Conservation (phyloP, 2,329 filamentous ascomycete species). For the Calonectria naviculata region DNA sequence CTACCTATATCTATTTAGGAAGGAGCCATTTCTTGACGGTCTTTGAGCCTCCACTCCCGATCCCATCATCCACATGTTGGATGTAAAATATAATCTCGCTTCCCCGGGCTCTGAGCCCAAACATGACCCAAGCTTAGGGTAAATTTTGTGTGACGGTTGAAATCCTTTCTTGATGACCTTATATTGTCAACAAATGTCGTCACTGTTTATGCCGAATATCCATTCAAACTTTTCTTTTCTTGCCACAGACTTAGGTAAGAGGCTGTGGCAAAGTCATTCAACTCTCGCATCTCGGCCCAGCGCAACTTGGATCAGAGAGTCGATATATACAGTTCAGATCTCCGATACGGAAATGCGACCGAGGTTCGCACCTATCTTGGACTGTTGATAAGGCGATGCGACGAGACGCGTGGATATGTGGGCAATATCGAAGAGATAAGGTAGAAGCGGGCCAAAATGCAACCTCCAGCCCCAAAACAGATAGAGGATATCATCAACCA, state of each 20-base stretch:
- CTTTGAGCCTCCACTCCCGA: not conserved
- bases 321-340: too few relatives aligned
- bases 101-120: not conserved
- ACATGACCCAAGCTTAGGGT: not conserved
- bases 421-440: not conserved
- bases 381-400: not conserved
- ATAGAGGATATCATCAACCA: not conserved
- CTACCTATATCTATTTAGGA: not conserved
- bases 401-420: not conserved
- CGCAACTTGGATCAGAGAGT: not conserved
- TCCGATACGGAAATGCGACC: not conserved
- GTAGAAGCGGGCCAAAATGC: not conserved
- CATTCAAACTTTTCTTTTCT: not conserved
- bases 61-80: not conserved
- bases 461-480: not conserved
- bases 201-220: not conserved
- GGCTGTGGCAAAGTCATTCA: too few relatives aligned
- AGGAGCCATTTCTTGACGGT: not conserved
- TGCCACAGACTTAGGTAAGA: not conserved
- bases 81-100: not conserved
- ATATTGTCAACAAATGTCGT: not conserved
- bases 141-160: not conserved
- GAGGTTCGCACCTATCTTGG: not conserved
- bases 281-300: not conserved
- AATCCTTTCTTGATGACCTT: not conserved